A percentile compares a stretch with the other conserved stretches of the same genome.
Evolutionary conservation across 805 yeast species (phyloP).

Genomic region (Saturnispora silvae): DNA sequence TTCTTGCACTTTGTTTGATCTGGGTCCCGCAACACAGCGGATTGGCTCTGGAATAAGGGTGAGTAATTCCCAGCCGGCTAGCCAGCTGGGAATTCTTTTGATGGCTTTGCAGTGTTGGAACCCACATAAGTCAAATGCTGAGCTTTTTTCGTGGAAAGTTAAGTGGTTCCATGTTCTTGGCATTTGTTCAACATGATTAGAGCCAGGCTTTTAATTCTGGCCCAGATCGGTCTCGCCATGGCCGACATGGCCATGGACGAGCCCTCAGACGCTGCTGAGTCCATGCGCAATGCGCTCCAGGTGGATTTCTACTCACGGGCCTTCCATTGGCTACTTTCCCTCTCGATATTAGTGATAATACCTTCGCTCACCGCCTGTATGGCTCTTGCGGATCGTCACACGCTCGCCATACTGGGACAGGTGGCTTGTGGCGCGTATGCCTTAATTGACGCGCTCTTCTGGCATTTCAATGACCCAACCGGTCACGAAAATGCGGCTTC

Average conservation of each 20-base stretch:
- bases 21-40: not conserved
- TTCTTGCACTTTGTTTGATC: slow-evolving; percentile 16
- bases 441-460: slow-evolving; percentile 42
- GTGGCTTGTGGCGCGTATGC: slow-evolving; percentile 38
- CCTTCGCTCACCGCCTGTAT: slow-evolving; percentile 49
- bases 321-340: slow-evolving; percentile 53
- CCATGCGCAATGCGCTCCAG: slow-evolving; percentile 9
- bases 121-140: too few relatives aligned
- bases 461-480: slow-evolving; percentile 53
- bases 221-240: not conserved
- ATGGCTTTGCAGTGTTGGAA: too few relatives aligned
- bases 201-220: not conserved
- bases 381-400: slow-evolving; percentile 42
- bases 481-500: slow-evolving; percentile 62
- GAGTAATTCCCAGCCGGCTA: too few relatives aligned
- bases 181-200: too few relatives aligned
- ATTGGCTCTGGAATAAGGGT: too few relatives aligned
- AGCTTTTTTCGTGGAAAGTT: too few relatives aligned
- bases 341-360: slow-evolving; percentile 35
- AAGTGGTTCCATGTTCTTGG: too few relatives aligned
- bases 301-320: slow-evolving; percentile 32
- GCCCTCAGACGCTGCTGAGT: slow-evolving; percentile 14
- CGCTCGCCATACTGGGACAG: slow-evolving; percentile 37
- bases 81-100: too few relatives aligned
- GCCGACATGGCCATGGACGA: slow-evolving; percentile 16